Base-by-base conservation (phyloP, 2,329 filamentous ascomycete genomes). In the Achaetomium macrosporum region DNA sequence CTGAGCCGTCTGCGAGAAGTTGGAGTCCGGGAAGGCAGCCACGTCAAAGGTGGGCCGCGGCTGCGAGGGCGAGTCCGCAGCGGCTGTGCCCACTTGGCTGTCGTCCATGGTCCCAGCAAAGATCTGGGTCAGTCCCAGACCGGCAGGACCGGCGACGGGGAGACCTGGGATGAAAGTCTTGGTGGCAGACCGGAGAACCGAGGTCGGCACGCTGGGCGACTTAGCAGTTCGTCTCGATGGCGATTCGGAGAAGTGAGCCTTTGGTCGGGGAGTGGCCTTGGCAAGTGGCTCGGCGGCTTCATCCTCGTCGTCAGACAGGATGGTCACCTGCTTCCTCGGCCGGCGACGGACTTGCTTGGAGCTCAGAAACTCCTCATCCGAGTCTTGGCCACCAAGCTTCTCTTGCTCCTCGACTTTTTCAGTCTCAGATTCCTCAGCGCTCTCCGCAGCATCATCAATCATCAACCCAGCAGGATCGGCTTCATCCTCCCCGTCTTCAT, bases 101-200 rank as follows among this genome's bases (percentile, higher is more conserved):
- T 74, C 83, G 44, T 88, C 90, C 82, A 96, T 87, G 1, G 90
- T 96, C 12, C 89, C 89, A 5, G 87, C 88, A 65, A 96, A 96
- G 57, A 93, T 92, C 63, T 96, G 91, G 0, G 90, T 95, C 42
- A 96, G 76, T 10, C 89, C 87, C 40, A 95, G 71, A 2, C 82
- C 83, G 35, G 81, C 82, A 19, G 81, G 76, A 0, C 76, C 79
- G 19, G 71, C 70, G 9, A 63, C 63, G 2, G 84, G 80, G 17
- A 89, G 70, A 1, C 83, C 84, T 3, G 85, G 86, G 53, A 89
- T 86, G 60, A 86, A 85, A 0, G 74, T 78, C 69, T 87, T 87
- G 54, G 78, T 84, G 2, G 83, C 83, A 4, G 83, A 87, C 39
- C 84, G 79, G n/a, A 86, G 66, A 2, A 85, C 81, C 0, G 84